These are phyloP conservation scores for Metarhizium brunneum DNA, from an alignment of 2,329 filamentous ascomycete genomes.

Conservation along the genomic window DNA sequence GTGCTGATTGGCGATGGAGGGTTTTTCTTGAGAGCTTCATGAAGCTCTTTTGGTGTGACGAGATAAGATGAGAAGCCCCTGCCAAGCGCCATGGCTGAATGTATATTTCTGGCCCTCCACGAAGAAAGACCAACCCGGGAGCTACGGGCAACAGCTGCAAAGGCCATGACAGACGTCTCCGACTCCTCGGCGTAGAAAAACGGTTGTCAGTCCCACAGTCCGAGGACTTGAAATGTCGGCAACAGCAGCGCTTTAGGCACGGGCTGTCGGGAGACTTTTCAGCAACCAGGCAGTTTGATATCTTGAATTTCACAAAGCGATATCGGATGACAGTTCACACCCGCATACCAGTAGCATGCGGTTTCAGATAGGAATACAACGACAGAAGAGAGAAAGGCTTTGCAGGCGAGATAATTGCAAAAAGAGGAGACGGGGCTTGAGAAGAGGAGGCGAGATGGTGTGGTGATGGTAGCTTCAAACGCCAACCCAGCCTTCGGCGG, in stretches of 20 bases:
- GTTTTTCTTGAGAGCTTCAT: slow-evolving; percentile 74
- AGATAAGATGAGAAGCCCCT: slow-evolving; percentile 67
- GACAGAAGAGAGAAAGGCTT: background rate
- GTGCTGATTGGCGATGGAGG: slow-evolving; percentile 70
- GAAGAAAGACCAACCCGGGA: slow-evolving; percentile 29
- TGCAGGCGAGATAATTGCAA: background rate
- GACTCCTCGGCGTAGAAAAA: background rate
- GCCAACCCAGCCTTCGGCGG: background rate
- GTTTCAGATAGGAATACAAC: background rate
- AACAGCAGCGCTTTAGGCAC: background rate
- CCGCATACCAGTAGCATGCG: background rate
- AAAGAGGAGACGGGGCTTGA: slow-evolving; percentile 1
- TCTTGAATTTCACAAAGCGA: background rate
- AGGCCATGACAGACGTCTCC: slow-evolving; percentile 28
- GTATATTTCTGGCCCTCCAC: slow-evolving; percentile 23
- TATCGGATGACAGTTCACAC: background rate
- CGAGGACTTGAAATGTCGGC: background rate
- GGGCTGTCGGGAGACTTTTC: background rate
- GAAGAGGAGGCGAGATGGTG: slow-evolving; percentile 2
- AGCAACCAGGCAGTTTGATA: background rate
- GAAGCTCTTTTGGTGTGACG: slow-evolving; percentile 74
- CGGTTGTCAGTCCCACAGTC: background rate
- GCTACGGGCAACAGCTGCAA: slow-evolving; percentile 32
- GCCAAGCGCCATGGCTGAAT: slow-evolving; percentile 17
- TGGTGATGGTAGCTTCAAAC: slow-evolving; percentile 3